Evolutionary conservation across 2,329 filamentous ascomycete genomes (phyloP).

Genomic region (Zymoseptoria brevis): DNA sequence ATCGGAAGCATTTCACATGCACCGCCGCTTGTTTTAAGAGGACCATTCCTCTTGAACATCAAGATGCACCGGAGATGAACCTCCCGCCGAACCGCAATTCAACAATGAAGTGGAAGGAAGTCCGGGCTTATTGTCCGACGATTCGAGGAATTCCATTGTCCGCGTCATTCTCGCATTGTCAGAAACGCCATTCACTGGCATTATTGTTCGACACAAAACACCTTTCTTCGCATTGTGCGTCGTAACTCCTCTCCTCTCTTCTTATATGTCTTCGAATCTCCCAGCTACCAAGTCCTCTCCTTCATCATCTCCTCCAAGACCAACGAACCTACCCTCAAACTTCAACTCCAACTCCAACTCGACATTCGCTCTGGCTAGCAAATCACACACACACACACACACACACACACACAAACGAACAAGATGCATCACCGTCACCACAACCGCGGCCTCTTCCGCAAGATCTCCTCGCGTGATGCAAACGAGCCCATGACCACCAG

Average conservation of each 20-base stretch:
- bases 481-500: not conserved
- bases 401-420: not conserved
- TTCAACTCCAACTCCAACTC: not conserved
- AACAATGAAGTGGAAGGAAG: not conserved
- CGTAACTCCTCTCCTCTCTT: not conserved
- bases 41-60: not conserved
- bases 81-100: not conserved
- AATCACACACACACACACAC: not conserved
- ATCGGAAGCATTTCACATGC: not conserved
- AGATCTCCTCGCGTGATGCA: not conserved
- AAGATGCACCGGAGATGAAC: not conserved
- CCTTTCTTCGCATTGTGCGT: not conserved
- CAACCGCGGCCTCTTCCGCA: not conserved
- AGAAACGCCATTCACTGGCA: not conserved
- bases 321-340: not conserved
- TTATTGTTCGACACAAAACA: not conserved
- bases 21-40: not conserved
- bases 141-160: not conserved
- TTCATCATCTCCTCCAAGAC: not conserved
- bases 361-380: not conserved
- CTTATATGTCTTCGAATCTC: not conserved
- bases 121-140: not conserved
- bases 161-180: not conserved
- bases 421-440: not conserved
- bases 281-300: not conserved